Evolutionary conservation across 2,329 filamentous ascomycete genomes (phyloP), one percentile per base, ranked within the genome.

Genomic region (Sporothrix pallida): DNA sequence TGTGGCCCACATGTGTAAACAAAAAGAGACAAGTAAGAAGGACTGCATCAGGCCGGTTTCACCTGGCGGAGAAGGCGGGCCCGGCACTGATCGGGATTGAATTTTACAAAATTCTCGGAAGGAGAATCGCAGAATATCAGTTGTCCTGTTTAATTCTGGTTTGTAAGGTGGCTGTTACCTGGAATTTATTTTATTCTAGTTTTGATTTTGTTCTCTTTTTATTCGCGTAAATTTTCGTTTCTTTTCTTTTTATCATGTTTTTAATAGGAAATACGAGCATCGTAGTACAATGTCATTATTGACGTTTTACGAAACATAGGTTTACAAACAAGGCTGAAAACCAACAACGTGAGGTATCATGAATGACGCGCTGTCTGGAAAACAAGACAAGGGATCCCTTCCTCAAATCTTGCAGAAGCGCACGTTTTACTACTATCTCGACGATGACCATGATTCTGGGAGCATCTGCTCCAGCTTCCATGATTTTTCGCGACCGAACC

Each of bases 41-140:
- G 20, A 37, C 44, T 31, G n/a, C 23, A n/a, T 68, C 37, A 46
- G 17, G 63, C 48, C 67, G 46, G 46, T 70, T 56, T 54, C 48
- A 70, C 50, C 20, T 42, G 20, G 23, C 44, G 44, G 67, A 56
- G 67, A 72, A 23, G 23, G 50, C 44, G 63, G 62, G 44, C 4
- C 44, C 63, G 20, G 63, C 46, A 31, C 44, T 31, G 63, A 7
- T 68, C 63, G 63, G 58, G 5, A 62, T 17, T 13, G 13, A 4
- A 20, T n/a, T 63, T 9, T 9, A 44, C 31, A 44, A 20, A 46
- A 46, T 12, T 48, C 58, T n/a, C 15, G n/a, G 42, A 44, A 69
- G 37, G 31, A 37, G 31, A 37, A 48, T 48, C 46, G 15, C 46
- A 48, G 9, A 48, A 37, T 2, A 37, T 37, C 31, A 3, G 31